Evolutionary conservation across 331 rosid species (phyloP), one percentile per base, ranked within the genome.

Genomic region (Ulmus americana): DNA sequence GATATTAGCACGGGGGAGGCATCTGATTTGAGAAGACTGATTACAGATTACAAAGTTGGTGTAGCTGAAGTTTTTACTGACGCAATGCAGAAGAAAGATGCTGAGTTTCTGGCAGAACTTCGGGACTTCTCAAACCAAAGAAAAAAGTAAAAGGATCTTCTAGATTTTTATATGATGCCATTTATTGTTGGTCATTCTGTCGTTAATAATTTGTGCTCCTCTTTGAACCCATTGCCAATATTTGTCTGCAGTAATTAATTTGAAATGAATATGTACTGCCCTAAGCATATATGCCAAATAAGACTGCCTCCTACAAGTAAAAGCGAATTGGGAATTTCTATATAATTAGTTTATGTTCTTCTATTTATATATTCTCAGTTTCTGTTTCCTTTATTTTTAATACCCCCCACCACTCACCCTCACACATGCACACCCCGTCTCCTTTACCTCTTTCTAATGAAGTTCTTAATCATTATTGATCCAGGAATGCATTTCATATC

Each of bases 401-500:
- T 28, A 28, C 35, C 35, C 35, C 35, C 4, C 35, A 28, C 35
- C 35, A 28, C 35, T 3, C 35, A 28, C 35, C 35, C 35, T 28
- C 35, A 28, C 35, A 28, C 35, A 28, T 28, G 35, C 35, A 28
- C 35, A 28, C 35, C 35, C 4, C 35, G 35, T 28, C 10, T 35
- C 16, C 35, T 3, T 12, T 52, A 61, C 43, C 51, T 44, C 38
- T 73, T 68, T 64, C 69, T 72, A 69, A 77, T 63, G 45, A 65
- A 71, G 50, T 54, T 71, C 45, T 68, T 39, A 54, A 40, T 69
- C 53, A 70, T 80, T 61, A 76, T 73, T 74, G 52, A 71, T 40
- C 60, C 86, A 91, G 97, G 91, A 86, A 63, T 72, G 70, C 80
- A 28, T 79, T 88, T 83, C 90, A 84, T 70, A 69, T 91, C 75